A percentile compares a stretch with the other conserved stretches of the same genome.
These are phyloP conservation scores for Aureobasidium subglaciale DNA, from an alignment of 2,329 filamentous ascomycete genomes.

Conservation along the genomic window DNA sequence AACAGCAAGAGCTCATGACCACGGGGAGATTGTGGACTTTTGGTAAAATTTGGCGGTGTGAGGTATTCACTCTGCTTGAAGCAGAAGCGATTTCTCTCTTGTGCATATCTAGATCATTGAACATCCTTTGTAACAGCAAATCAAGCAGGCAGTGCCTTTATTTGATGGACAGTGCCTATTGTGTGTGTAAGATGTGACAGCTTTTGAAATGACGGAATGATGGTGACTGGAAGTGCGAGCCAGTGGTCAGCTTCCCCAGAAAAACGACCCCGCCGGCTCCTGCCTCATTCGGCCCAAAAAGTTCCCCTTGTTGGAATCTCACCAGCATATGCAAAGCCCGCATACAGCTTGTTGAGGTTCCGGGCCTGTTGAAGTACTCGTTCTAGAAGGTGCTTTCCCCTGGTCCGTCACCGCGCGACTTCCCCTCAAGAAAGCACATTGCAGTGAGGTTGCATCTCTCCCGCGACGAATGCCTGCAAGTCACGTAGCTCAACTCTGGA, in stretches of 20 bases:
- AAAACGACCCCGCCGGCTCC: neutral
- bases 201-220: neutral
- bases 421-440: neutral
- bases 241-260: conserved; percentile 3
- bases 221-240: neutral
- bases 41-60: neutral
- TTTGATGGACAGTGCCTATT: neutral
- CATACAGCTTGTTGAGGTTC: neutral
- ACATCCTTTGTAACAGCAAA: conserved; percentile 1
- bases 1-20: too few species aligned
- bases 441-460: neutral
- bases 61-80: conserved; percentile 1
- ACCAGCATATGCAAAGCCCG: conserved; percentile 3
- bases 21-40: too few species aligned
- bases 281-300: neutral
- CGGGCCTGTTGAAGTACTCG: neutral
- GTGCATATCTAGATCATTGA: neutral
- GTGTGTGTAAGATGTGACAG: neutral
- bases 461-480: conserved; percentile 2
- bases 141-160: neutral
- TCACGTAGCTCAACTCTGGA: neutral
- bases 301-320: conserved; percentile 7
- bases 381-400: neutral
- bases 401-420: neutral
- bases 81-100: neutral